Conservation (phyloP, 176 grass and related monocot genomes). For the Poa annua region DNA sequence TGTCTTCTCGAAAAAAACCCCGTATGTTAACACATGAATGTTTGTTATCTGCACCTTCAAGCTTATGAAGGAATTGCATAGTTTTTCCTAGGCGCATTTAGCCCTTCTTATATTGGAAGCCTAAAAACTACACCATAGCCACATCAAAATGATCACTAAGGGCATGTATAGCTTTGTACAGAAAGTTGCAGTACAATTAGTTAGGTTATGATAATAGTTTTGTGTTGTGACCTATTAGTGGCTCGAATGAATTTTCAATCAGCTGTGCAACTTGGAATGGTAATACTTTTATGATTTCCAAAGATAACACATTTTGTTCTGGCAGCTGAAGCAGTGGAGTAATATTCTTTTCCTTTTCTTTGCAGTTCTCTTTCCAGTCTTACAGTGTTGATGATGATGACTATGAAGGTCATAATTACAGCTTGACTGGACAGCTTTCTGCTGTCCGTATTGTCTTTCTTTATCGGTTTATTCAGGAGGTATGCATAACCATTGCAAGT, state of each 20-base stretch:
- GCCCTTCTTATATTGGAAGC: background rate
- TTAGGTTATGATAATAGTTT: background rate
- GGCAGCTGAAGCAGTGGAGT: slow-evolving; percentile 14
- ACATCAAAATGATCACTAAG: background rate
- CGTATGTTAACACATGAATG: background rate
- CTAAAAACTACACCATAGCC: background rate
- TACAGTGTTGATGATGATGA: slow-evolving; percentile 91
- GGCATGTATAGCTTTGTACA: background rate
- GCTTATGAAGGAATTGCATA: background rate
- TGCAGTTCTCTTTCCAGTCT: slow-evolving; percentile 84
- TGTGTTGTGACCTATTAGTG: background rate
- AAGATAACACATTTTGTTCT: slow-evolving; percentile 19
- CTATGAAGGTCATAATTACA: slow-evolving; percentile 91
- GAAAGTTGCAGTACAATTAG: background rate
- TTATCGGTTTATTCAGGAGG: slow-evolving; percentile 97
- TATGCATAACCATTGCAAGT: slow-evolving; percentile 39
- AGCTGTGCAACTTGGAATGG: background rate
- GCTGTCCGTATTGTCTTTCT: slow-evolving; percentile 98
- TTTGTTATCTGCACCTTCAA: background rate
- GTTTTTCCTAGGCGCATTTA: background rate
- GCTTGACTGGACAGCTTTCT: slow-evolving; percentile 84
- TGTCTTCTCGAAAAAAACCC: background rate
- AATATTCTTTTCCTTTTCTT: slow-evolving; percentile 32
- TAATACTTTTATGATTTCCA: background rate
- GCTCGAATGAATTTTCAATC: background rate